Conservation (phyloP, 306 rosid genomes). For the Citrullus colocynthis region DNA sequence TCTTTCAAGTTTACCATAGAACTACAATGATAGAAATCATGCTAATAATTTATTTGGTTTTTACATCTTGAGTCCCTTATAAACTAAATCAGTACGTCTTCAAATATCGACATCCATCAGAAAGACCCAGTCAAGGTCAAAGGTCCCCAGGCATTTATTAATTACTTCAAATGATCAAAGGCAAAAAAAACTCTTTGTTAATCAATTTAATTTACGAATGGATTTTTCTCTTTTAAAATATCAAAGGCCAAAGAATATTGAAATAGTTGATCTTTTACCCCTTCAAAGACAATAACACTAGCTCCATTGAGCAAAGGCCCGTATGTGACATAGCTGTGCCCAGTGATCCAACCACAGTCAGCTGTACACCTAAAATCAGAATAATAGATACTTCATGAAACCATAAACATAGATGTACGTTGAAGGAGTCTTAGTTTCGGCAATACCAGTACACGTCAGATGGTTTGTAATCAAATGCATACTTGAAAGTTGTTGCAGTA, state of each 20-base stretch:
- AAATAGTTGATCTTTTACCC: slow-evolving; percentile 45
- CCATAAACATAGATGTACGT: neutral
- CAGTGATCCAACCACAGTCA: slow-evolving; percentile 99
- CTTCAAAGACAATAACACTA: slow-evolving; percentile 57
- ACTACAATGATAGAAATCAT: neutral
- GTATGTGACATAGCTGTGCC: slow-evolving; percentile 95
- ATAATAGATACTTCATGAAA: slow-evolving; percentile 6
- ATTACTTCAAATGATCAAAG: neutral
- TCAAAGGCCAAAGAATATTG: slow-evolving; percentile 10
- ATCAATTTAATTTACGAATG: neutral
- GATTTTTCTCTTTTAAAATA: neutral
- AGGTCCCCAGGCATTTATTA: neutral
- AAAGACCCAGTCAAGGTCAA: neutral
- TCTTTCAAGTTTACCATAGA: neutral
- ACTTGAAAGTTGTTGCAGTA: slow-evolving; percentile 92
- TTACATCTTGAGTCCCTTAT: neutral
- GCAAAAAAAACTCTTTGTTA: neutral
- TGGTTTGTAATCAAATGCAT: slow-evolving; percentile 89
- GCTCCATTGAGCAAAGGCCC: slow-evolving; percentile 97
- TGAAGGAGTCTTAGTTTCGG: slow-evolving; percentile 9
- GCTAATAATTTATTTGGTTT: neutral
- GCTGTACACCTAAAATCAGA: slow-evolving; percentile 78
- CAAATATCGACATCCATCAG: neutral
- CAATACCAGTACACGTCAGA: slow-evolving; percentile 80
- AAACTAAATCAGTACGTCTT: neutral